Percentiles rank a stretch among this genome's conserved stretches.
Evolutionary conservation across 495 filamentous ascomycete species (phyloP).

Genomic region (Daldinia caldariorum): DNA sequence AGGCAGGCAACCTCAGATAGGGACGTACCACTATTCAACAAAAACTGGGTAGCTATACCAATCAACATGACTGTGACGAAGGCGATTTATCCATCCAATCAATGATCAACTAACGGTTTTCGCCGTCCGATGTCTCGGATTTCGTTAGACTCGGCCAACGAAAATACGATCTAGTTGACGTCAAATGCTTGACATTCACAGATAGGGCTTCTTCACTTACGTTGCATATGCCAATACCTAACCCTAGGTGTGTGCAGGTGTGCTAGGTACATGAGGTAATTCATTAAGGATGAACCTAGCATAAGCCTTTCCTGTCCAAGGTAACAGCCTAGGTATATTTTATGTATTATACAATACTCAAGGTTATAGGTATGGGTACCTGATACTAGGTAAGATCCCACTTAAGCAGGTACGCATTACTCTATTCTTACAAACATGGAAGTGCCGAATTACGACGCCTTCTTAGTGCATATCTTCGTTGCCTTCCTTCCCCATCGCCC

Average conservation of each 20-base stretch:
- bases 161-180: conserved; percentile 36
- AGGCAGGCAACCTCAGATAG: conserved; percentile 10
- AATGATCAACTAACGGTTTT: background rate
- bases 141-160: conserved; percentile 26
- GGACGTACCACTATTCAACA: conserved; percentile 2
- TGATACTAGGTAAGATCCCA: background rate
- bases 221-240: background rate
- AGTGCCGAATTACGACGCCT: conserved; percentile 27
- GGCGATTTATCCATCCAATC: conserved; percentile 35
- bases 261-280: too few relatives aligned
- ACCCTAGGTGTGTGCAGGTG: too few relatives aligned
- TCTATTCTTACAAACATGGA: conserved; percentile 31
- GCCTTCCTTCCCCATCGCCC: conserved; percentile 1
- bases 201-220: background rate
- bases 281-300: background rate
- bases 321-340: background rate
- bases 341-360: background rate
- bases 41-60: conserved; percentile 19
- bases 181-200: conserved; percentile 12
- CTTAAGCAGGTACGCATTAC: conserved; percentile 19
- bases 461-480: background rate
- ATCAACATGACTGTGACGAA: conserved; percentile 35
- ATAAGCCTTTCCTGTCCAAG: background rate
- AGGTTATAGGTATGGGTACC: background rate
- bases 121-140: conserved; percentile 19